Conservation (phyloP, 768 basidiomycete species). For the Tulasnella sp. region DNA sequence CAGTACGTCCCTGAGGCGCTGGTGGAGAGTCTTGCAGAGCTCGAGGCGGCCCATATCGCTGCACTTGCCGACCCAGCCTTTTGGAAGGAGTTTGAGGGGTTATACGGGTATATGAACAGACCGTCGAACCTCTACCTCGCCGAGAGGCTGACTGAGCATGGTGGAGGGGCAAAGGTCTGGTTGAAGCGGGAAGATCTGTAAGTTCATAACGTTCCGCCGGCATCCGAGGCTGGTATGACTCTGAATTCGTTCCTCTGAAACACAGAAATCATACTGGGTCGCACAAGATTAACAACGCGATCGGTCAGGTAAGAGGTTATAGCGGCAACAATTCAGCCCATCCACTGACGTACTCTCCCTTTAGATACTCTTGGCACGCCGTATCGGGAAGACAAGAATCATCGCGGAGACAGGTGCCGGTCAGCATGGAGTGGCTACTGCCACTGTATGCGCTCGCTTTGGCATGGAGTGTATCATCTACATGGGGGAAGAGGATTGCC, state of each 20-base stretch:
- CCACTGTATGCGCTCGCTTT: conserved; percentile 95
- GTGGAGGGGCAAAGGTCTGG: conserved; percentile 94
- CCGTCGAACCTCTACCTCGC: conserved; percentile 89
- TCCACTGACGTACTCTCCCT: conserved; percentile 14
- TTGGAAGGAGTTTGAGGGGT: conserved; percentile 79
- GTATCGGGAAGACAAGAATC: conserved; percentile 91
- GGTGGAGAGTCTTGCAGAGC: conserved; percentile 83
- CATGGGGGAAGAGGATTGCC: conserved; percentile 97
- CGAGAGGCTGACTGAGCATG: conserved; percentile 78
- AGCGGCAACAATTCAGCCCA: background rate
- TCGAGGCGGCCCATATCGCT: conserved; percentile 78
- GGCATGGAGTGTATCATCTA: conserved; percentile 92
- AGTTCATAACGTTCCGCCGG: conserved; percentile 24
- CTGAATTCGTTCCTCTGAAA: too few species aligned
- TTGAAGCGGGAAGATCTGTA: conserved; percentile 90
- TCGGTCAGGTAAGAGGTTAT: conserved; percentile 63
- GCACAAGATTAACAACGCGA: conserved; percentile 98
- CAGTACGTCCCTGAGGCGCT: conserved; percentile 96
- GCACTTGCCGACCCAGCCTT: conserved; percentile 85
- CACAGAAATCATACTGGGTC: conserved; percentile 92
- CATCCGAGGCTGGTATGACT: too few species aligned
- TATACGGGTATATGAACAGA: conserved; percentile 90
- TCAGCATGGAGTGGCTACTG: conserved; percentile 97
- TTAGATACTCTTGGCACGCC: conserved; percentile 85
- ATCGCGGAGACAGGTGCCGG: conserved; percentile 99